phyloP scores from a whole-genome alignment of 179 eudicot genomes.

The Amaranthus tricolor region DNA sequence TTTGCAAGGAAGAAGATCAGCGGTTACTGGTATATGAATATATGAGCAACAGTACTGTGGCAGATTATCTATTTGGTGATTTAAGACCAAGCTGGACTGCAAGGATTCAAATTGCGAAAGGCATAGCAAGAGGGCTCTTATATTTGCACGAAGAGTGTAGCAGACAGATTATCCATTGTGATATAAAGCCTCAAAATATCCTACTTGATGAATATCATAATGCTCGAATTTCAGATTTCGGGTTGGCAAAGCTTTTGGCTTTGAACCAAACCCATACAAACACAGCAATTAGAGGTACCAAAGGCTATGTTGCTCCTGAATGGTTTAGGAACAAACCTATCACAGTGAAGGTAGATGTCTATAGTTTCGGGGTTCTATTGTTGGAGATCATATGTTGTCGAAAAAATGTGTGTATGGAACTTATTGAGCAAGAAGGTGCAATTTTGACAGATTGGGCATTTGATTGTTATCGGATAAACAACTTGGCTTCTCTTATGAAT shows the following conservation, averaged over 20 bases:
- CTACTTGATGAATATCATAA: constrained; percentile 31
- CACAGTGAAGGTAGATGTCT: constrained; percentile 41
- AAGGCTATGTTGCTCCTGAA: constrained; percentile 51
- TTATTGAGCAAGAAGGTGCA: background rate
- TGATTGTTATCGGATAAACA: constrained; percentile 20
- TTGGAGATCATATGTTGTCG: constrained; percentile 35
- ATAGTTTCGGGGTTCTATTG: constrained; percentile 42
- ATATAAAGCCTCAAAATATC: constrained; percentile 47
- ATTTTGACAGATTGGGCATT: constrained; percentile 31
- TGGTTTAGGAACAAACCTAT: constrained; percentile 44
- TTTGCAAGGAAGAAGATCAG: constrained; percentile 31
- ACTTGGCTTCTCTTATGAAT: constrained; percentile 15
- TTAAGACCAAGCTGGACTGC: constrained; percentile 26
- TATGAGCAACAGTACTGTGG: constrained; percentile 34
- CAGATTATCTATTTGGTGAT: constrained; percentile 26
- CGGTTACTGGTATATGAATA: constrained; percentile 41
- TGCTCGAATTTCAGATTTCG: constrained; percentile 38
- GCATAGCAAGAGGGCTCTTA: constrained; percentile 32
- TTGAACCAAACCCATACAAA: constrained; percentile 30
- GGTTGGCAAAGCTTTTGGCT: constrained; percentile 38
- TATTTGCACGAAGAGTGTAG: constrained; percentile 45
- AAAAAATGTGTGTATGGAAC: constrained; percentile 19
- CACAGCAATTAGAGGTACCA: constrained; percentile 39
- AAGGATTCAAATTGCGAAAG: constrained; percentile 24
- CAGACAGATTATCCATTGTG: constrained; percentile 42